A percentile compares a stretch with the other conserved stretches of the same genome.
Conservation (phyloP, 1,284 basidiomycete genomes). For the Pyrrhoderma noxium region DNA sequence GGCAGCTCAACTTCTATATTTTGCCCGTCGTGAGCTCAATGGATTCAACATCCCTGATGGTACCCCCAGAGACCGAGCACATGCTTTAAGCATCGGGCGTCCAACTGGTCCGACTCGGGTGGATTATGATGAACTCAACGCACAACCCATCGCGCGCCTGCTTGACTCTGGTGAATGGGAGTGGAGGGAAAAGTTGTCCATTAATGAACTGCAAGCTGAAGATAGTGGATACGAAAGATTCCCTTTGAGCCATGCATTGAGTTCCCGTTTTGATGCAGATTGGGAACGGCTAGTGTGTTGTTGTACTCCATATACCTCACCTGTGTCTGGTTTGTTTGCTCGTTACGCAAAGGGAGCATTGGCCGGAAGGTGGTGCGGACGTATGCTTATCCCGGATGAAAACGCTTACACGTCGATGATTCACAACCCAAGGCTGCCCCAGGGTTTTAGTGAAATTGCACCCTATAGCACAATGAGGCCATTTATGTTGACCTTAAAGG, state of each 20-base stretch:
- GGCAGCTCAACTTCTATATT: constrained; percentile 57
- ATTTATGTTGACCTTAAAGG: constrained; percentile 47
- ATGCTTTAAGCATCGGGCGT: constrained; percentile 30
- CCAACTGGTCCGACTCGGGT: constrained; percentile 42
- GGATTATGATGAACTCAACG: constrained; percentile 55
- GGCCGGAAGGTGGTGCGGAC: constrained; percentile 52
- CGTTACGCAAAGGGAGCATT: constrained; percentile 46
- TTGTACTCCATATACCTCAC: constrained; percentile 32
- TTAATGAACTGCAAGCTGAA: constrained; percentile 21
- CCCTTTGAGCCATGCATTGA: constrained; percentile 23
- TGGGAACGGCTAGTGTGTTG: constrained; percentile 52
- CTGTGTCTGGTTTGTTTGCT: constrained; percentile 31
- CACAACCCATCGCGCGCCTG: constrained; percentile 29
- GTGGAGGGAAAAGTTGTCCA: constrained; percentile 30
- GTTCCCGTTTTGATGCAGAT: constrained; percentile 46
- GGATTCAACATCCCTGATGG: constrained; percentile 39
- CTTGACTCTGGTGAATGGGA: constrained; percentile 32
- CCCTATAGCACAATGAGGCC: constrained; percentile 36
- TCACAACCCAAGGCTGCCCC: constrained; percentile 25
- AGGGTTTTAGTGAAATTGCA: constrained; percentile 31
- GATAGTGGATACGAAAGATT: constrained; percentile 23
- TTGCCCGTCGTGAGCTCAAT: constrained; percentile 46
- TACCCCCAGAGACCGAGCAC: constrained; percentile 40
- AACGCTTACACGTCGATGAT: constrained; percentile 29
- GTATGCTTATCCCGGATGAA: constrained; percentile 41